A percentile compares a stretch with the other conserved stretches of the same genome.
Evolutionary conservation across 1,139 yeast species (phyloP).

Genomic region (Taphrina communis): DNA sequence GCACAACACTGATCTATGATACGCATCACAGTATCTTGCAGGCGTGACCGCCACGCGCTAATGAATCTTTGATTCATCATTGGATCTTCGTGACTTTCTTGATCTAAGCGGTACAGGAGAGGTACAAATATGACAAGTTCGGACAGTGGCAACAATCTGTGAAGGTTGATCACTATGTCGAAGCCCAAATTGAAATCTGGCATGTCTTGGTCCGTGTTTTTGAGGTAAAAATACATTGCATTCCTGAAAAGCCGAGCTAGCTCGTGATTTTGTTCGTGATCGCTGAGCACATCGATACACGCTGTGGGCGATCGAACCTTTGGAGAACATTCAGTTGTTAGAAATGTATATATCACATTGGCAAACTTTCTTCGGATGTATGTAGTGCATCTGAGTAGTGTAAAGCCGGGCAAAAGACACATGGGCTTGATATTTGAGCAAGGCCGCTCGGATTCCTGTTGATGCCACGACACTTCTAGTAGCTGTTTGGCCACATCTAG

Average conservation of each 20-base stretch:
- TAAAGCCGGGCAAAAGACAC: not conserved
- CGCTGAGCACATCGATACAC: not conserved
- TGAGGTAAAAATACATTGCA: constrained; percentile 2
- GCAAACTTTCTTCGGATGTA: not conserved
- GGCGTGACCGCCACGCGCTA: not conserved
- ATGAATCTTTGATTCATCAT: not conserved
- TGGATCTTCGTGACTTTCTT: not conserved
- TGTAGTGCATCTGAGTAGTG: not conserved
- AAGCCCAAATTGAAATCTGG: constrained; percentile 1
- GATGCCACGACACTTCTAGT: not conserved
- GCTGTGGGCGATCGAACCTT: not conserved
- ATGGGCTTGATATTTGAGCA: not conserved
- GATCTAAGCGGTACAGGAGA: constrained; percentile 2
- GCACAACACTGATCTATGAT: not conserved
- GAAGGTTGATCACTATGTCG: not conserved
- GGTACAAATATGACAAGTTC: constrained; percentile 12
- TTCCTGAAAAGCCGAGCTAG: not conserved
- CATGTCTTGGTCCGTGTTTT: not conserved
- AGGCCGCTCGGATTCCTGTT: not conserved
- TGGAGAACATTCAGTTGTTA: not conserved
- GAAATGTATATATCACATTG: not conserved
- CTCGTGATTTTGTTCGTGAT: not conserved
- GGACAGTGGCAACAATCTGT: not conserved
- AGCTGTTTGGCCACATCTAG: constrained; percentile 1
- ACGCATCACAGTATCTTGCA: not conserved